Evolutionary conservation across 768 basidiomycete genomes (phyloP).

Genomic region (Imleria badia): DNA sequence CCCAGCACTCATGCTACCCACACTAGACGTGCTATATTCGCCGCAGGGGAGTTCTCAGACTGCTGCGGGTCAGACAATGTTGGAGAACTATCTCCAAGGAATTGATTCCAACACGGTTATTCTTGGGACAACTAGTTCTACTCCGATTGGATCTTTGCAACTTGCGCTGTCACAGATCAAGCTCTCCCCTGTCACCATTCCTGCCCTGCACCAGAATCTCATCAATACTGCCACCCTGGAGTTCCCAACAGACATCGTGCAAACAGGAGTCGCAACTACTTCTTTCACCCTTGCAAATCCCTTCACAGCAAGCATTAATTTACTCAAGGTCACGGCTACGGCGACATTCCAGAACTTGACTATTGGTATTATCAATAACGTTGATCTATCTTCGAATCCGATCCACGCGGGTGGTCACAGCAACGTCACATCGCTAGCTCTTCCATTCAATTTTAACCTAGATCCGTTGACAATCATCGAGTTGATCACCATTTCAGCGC

Average conservation of each 20-base stretch:
- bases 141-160: slow-evolving; percentile 59
- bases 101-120: slow-evolving; percentile 55
- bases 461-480: slow-evolving; percentile 61
- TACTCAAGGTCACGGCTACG: slow-evolving; percentile 52
- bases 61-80: slow-evolving; percentile 52
- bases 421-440: slow-evolving; percentile 51
- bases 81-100: slow-evolving; percentile 72
- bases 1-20: slow-evolving; percentile 1
- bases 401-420: slow-evolving; percentile 60
- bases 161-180: slow-evolving; percentile 58
- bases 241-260: slow-evolving; percentile 62
- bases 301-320: slow-evolving; percentile 70
- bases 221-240: slow-evolving; percentile 54
- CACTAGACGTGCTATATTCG: slow-evolving; percentile 56
- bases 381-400: slow-evolving; percentile 54
- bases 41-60: slow-evolving; percentile 51
- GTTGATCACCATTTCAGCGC: slow-evolving; percentile 49
- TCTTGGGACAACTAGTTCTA: slow-evolving; percentile 52
- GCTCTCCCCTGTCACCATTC: slow-evolving; percentile 61
- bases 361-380: slow-evolving; percentile 57
- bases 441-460: slow-evolving; percentile 65
- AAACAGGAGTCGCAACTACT: slow-evolving; percentile 58
- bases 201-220: slow-evolving; percentile 60
- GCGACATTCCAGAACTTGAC: slow-evolving; percentile 56
- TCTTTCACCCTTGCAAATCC: slow-evolving; percentile 63